Conservation (phyloP, 2,329 filamentous ascomycete genomes). For the Pseudocercospora ulei region DNA sequence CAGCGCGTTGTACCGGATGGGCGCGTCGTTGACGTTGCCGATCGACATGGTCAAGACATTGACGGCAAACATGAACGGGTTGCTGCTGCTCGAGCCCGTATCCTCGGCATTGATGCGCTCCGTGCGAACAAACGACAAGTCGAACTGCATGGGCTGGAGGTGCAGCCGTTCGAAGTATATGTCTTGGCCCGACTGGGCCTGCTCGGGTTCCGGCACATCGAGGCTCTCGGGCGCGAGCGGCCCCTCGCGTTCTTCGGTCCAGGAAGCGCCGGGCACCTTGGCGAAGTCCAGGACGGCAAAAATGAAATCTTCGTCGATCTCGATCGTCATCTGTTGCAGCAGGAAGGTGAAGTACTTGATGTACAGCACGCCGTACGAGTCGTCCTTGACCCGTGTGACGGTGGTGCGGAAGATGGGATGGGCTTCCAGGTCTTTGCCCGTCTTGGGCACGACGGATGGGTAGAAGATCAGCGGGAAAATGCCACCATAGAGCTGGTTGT, state of each 20-base stretch:
- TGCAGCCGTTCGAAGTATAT: constrained; percentile 97
- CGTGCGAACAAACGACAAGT: constrained; percentile 92
- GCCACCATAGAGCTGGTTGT: constrained; percentile 95
- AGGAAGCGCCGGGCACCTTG: constrained; percentile 81
- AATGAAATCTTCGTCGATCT: constrained; percentile 96
- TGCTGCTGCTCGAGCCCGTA: constrained; percentile 70
- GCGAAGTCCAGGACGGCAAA: constrained; percentile 91
- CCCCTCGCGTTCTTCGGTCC: constrained; percentile 73
- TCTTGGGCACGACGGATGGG: constrained; percentile 94
- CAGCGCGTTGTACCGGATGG: constrained; percentile 82
- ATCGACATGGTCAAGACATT: constrained; percentile 99
- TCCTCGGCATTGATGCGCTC: constrained; percentile 95
- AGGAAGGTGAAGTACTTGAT: constrained; percentile 95
- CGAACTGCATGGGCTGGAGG: constrained; percentile 94
- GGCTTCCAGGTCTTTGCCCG: constrained; percentile 87
- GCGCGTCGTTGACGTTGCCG: constrained; percentile 96
- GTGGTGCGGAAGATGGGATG: constrained; percentile 90
- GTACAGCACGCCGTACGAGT: constrained; percentile 94
- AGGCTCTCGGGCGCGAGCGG: constrained; percentile 80
- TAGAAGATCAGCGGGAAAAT: constrained; percentile 97
- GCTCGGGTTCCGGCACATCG: constrained; percentile 83
- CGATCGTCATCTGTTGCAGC: constrained; percentile 94
- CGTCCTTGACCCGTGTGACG: constrained; percentile 90
- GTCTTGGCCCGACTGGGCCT: constrained; percentile 75
- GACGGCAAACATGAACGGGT: constrained; percentile 96